These are phyloP conservation scores for Lasiodiplodia gonubiensis DNA, from an alignment of 2,329 filamentous ascomycete genomes.

Conservation along the genomic window DNA sequence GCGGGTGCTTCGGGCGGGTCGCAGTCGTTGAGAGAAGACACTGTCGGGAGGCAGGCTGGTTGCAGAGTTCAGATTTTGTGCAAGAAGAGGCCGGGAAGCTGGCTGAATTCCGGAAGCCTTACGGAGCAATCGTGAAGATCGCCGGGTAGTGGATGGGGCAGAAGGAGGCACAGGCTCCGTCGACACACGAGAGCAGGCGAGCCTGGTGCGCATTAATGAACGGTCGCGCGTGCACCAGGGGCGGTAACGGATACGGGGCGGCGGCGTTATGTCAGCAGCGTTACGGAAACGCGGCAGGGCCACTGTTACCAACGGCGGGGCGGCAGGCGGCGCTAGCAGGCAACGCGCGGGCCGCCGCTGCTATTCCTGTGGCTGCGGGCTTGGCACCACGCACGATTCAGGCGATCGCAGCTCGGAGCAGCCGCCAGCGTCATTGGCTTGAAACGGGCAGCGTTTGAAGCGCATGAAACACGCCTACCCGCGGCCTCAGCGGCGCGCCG, in stretches of 20 bases:
- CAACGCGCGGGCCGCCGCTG: conserved; percentile 16
- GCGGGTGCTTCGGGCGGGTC: conserved; percentile 16
- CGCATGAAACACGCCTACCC: conserved; percentile 20
- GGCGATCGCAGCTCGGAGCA: conserved; percentile 12
- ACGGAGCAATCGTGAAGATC: conserved; percentile 28
- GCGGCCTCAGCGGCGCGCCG: conserved; percentile 13
- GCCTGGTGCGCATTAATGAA: conserved; percentile 26
- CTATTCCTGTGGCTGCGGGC: conserved; percentile 24
- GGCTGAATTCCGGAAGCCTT: conserved; percentile 29
- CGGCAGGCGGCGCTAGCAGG: conserved; percentile 1
- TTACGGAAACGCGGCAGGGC: background rate
- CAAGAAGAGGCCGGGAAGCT: conserved; percentile 26
- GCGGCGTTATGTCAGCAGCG: background rate
- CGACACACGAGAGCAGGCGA: conserved; percentile 27
- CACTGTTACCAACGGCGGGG: background rate
- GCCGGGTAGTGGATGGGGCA: conserved; percentile 28
- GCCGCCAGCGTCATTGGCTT: conserved; percentile 21
- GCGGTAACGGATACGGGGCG: background rate
- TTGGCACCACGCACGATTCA: conserved; percentile 20
- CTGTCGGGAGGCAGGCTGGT: conserved; percentile 9
- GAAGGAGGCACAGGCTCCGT: conserved; percentile 25
- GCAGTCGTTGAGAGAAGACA: conserved; percentile 1
- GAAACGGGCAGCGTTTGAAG: conserved; percentile 27
- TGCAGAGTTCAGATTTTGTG: conserved; percentile 29
- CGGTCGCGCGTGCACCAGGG: background rate